phyloP scores from a whole-genome alignment of 768 basidiomycete genomes.

The Mycena maculata region DNA sequence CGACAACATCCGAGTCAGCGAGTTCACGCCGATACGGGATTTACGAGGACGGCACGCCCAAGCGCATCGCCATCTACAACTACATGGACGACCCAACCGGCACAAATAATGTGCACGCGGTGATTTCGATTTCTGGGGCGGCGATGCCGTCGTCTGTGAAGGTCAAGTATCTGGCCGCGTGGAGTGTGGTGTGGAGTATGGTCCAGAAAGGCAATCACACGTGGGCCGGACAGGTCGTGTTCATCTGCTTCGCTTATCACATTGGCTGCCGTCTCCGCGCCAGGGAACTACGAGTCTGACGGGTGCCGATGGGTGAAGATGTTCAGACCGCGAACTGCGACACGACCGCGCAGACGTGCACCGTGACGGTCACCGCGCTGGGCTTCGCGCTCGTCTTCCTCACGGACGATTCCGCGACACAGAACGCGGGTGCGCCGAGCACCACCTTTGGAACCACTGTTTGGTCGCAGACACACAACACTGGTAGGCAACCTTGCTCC shows the following conservation, averaged over 20 bases:
- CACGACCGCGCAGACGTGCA: conserved; percentile 60
- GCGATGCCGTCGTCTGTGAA: conserved; percentile 52
- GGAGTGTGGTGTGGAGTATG: conserved; percentile 63
- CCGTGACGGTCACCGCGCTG: conserved; percentile 74
- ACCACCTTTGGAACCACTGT: conserved; percentile 69
- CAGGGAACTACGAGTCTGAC: conserved; percentile 67
- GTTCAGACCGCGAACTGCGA: conserved; percentile 73
- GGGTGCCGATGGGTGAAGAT: conserved; percentile 71
- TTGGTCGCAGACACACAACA: conserved; percentile 65
- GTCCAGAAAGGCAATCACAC: conserved; percentile 71
- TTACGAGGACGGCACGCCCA: conserved; percentile 38
- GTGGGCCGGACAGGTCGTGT: conserved; percentile 77
- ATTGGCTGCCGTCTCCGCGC: no score
- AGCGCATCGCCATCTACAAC: conserved; percentile 60
- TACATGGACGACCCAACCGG: conserved; percentile 56
- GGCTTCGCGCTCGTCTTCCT: conserved; percentile 83
- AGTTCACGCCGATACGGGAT: conserved; percentile 59
- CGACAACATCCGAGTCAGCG: conserved; percentile 44
- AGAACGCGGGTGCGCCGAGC: conserved; percentile 42
- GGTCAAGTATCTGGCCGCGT: conserved; percentile 63
- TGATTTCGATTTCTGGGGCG: conserved; percentile 60
- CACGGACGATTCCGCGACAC: conserved; percentile 51
- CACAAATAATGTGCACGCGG: conserved; percentile 52
- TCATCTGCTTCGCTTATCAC: background rate
- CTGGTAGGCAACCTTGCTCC: conserved; percentile 35